Conservation (phyloP, 2,329 filamentous ascomycete species). For the Zymoseptoria crescenta region DNA sequence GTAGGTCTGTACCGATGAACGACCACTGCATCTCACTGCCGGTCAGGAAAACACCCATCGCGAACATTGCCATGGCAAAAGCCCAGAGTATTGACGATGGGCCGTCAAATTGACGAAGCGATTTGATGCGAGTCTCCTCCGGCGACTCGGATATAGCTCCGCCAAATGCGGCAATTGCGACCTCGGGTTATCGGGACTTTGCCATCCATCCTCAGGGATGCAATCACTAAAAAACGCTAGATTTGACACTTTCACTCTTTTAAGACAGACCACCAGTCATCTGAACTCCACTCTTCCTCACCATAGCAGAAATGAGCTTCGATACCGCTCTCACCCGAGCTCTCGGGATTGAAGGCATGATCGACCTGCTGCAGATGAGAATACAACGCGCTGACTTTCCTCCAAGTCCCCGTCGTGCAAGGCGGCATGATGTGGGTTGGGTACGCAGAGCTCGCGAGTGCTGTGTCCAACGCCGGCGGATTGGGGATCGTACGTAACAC, state of each 20-base stretch:
- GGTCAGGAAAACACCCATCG: neutral
- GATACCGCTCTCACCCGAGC: constrained; percentile 53
- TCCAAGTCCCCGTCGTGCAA: constrained; percentile 75
- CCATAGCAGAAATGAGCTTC: constrained; percentile 45
- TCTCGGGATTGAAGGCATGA: constrained; percentile 46
- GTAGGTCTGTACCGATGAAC: neutral
- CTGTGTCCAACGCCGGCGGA: constrained; percentile 69
- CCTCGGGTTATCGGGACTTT: neutral
- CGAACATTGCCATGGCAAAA: too few species aligned
- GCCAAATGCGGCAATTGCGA: neutral
- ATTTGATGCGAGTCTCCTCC: neutral
- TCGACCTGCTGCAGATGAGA: constrained; percentile 24
- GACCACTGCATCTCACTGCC: neutral
- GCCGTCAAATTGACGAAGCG: neutral
- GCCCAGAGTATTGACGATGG: neutral
- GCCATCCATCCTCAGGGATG: neutral
- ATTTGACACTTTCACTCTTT: too few species aligned
- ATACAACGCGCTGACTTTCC: constrained; percentile 6
- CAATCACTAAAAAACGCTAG: too few species aligned
- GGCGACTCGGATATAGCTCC: neutral
- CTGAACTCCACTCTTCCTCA: too few species aligned
- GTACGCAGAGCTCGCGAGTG: constrained; percentile 65
- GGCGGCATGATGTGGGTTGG: constrained; percentile 81
- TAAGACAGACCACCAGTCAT: too few species aligned
- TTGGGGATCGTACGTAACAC: constrained; percentile 52